Percentiles rank a stretch among this genome's conserved stretches.
Evolutionary conservation across 169 alveolate species (phyloP).

Genomic region (Perkinsus olseni): DNA sequence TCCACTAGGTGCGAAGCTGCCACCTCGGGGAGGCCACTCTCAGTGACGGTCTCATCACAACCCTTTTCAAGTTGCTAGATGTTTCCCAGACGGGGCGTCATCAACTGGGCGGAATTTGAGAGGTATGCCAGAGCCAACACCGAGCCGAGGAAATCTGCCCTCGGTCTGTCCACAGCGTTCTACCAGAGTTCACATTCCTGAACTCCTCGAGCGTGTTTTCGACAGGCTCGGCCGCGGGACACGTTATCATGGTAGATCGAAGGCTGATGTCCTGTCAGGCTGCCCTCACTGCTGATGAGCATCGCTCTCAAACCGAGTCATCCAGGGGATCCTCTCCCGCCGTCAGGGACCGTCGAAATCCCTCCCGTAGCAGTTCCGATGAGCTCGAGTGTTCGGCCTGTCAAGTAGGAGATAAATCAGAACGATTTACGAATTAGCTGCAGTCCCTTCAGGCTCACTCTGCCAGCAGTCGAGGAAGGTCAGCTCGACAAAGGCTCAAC

Average conservation of each 20-base stretch:
- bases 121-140: not conserved
- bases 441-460: not conserved
- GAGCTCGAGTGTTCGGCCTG: not conserved
- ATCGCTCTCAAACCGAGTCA: not conserved
- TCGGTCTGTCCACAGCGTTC: no score
- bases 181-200: no score
- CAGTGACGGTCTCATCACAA: not conserved
- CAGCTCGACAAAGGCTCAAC: not conserved
- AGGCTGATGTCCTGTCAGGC: not conserved
- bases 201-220: no score
- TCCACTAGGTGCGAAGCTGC: not conserved
- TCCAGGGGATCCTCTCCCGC: not conserved
- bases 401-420: not conserved
- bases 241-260: not conserved
- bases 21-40: not conserved
- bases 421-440: no score
- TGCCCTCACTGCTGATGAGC: not conserved
- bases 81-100: not conserved
- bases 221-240: no score
- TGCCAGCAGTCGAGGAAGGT: not conserved
- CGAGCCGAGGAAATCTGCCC: no score
- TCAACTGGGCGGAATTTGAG: not conserved
- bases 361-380: not conserved
- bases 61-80: not conserved
- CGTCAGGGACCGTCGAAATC: not conserved